Percentiles rank a stretch among this genome's conserved stretches.
Evolutionary conservation across 202 grass and related monocot genomes (phyloP).

Genomic region (Hordeum pubiflorum): DNA sequence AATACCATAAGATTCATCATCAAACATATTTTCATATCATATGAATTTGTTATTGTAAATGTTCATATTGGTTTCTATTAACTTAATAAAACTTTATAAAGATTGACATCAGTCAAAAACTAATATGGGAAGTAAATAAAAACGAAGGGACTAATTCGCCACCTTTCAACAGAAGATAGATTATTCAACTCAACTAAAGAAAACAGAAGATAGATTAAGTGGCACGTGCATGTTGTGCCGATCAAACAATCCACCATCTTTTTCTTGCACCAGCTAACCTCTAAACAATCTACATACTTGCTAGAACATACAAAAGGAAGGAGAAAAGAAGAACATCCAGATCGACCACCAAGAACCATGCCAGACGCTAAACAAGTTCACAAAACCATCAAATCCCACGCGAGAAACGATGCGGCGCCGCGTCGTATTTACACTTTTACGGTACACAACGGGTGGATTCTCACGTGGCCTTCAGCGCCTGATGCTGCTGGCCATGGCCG

Average conservation of each 20-base stretch:
- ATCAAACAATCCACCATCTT: background rate
- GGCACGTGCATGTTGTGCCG: background rate
- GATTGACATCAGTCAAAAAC: too few species aligned
- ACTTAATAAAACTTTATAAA: too few species aligned
- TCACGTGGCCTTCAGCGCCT: background rate
- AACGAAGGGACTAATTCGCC: too few species aligned
- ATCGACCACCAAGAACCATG: background rate
- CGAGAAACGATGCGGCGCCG: background rate
- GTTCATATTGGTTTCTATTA: too few species aligned
- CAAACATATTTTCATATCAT: too few species aligned
- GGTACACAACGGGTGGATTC: background rate
- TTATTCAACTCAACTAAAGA: too few species aligned
- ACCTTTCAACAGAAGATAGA: background rate
- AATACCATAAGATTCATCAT: too few species aligned
- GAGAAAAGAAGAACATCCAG: background rate
- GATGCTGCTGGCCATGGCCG: constrained; percentile 2
- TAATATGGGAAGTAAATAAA: too few species aligned
- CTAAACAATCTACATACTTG: background rate
- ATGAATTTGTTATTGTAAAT: too few species aligned
- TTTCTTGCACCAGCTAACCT: background rate
- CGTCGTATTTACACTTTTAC: constrained; percentile 25
- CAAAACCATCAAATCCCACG: background rate
- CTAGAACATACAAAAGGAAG: background rate
- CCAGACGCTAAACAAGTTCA: background rate
- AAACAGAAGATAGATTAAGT: background rate